A percentile compares a stretch with the other conserved stretches of the same genome.
phyloP scores from a whole-genome alignment of 2,329 filamentous ascomycete species.

The Calonectria hawksworthii region DNA sequence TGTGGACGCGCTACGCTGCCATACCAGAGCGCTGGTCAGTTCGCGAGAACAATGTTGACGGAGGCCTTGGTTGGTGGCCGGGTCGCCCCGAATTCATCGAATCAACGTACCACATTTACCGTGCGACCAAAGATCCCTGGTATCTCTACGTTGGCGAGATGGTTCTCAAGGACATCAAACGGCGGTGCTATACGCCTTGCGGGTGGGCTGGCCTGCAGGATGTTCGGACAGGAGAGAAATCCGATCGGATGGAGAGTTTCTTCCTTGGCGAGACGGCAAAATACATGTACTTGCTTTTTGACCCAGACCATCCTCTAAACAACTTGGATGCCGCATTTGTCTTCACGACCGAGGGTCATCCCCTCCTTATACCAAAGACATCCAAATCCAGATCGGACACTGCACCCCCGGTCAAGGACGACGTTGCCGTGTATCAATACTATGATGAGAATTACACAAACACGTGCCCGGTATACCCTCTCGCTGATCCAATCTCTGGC shows the following conservation, averaged over 20 bases:
- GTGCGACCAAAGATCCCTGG: slow-evolving; percentile 94
- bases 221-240: slow-evolving; percentile 85
- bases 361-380: slow-evolving; percentile 80
- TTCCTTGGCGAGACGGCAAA: slow-evolving; percentile 97
- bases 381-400: slow-evolving; percentile 33
- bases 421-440: slow-evolving; percentile 50
- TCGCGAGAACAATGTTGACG: slow-evolving; percentile 85
- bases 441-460: slow-evolving; percentile 64
- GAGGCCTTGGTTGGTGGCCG: slow-evolving; percentile 93
- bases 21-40: slow-evolving; percentile 96
- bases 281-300: slow-evolving; percentile 94
- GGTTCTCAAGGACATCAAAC: slow-evolving; percentile 88
- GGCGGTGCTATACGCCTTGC: slow-evolving; percentile 90
- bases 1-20: slow-evolving; percentile 96
- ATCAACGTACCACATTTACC: slow-evolving; percentile 96
- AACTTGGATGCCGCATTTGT: slow-evolving; percentile 88
- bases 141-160: slow-evolving; percentile 97
- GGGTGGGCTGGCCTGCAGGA: slow-evolving; percentile 94
- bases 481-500: slow-evolving; percentile 74
- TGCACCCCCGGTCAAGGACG: slow-evolving; percentile 24
- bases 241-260: slow-evolving; percentile 98
- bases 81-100: slow-evolving; percentile 97
- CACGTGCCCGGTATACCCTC: slow-evolving; percentile 76
- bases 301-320: slow-evolving; percentile 88
- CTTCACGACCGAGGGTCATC: slow-evolving; percentile 96